Conservation (phyloP, 2,329 filamentous ascomycete species). For the Cadophora luteo-olivacea region DNA sequence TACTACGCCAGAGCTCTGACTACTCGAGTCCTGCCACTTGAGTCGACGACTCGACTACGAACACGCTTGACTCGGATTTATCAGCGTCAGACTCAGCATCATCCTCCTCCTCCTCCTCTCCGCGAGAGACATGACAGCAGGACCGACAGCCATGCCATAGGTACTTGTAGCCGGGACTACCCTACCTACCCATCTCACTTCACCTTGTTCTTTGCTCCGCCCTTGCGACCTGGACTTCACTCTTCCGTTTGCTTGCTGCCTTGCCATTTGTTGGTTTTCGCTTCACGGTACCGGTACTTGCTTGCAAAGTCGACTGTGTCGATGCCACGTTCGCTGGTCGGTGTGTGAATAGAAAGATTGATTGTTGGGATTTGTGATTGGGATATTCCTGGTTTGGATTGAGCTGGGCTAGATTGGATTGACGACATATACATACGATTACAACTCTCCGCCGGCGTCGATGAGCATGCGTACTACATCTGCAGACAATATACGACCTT, state of each 20-base stretch:
- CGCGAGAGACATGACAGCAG: neutral
- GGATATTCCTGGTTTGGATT: neutral
- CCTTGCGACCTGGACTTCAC: neutral
- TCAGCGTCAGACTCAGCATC: slow-evolving; percentile 11
- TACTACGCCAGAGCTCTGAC: too few species aligned
- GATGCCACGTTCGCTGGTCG: slow-evolving; percentile 26
- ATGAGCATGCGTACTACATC: slow-evolving; percentile 22
- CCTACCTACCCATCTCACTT: too few species aligned
- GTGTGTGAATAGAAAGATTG: slow-evolving; percentile 20
- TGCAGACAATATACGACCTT: slow-evolving; percentile 3
- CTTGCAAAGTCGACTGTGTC: slow-evolving; percentile 21
- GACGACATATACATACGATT: neutral
- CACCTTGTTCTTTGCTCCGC: too few species aligned
- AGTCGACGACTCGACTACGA: too few species aligned
- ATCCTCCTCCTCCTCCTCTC: too few species aligned
- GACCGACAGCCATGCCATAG: slow-evolving; percentile 3
- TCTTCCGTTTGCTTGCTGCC: neutral
- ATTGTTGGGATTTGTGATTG: neutral
- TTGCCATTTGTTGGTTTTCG: slow-evolving; percentile 8
- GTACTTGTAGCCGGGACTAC: slow-evolving; percentile 23
- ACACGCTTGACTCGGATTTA: slow-evolving; percentile 19
- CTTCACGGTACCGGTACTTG: too few species aligned
- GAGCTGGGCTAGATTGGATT: neutral
- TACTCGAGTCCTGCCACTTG: neutral
- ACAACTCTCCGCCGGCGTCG: slow-evolving; percentile 23